Evolutionary conservation across 1,139 yeast genomes (phyloP).

Genomic region (Yamadazyma friedrichii): DNA sequence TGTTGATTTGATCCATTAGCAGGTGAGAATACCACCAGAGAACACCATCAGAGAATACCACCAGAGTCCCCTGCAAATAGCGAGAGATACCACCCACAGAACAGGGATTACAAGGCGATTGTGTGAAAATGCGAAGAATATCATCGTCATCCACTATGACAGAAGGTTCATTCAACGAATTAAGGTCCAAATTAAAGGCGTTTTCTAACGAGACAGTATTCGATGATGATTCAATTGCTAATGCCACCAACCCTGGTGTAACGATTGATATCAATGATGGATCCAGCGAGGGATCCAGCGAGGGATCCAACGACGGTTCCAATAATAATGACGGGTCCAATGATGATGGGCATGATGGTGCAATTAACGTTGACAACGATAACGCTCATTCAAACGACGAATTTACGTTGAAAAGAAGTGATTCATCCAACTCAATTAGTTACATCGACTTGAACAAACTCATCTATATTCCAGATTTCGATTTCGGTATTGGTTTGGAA

Average conservation of each 20-base stretch:
- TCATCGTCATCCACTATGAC: slow-evolving; percentile 11
- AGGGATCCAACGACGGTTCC: neutral
- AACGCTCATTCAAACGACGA: slow-evolving; percentile 4
- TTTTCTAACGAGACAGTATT: slow-evolving; percentile 4
- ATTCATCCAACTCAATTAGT: slow-evolving; percentile 34
- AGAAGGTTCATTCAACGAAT: slow-evolving; percentile 11
- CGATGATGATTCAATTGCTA: slow-evolving; percentile 2
- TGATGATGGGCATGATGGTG: slow-evolving; percentile 8
- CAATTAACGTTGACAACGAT: slow-evolving; percentile 3
- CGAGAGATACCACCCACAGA: too few species aligned
- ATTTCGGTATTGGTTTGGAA: slow-evolving; percentile 42
- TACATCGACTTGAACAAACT: slow-evolving; percentile 39
- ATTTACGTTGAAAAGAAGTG: slow-evolving; percentile 21
- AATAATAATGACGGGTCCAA: neutral
- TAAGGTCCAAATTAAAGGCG: slow-evolving; percentile 8
- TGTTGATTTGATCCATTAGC: too few species aligned
- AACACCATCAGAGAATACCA: too few species aligned
- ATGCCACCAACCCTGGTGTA: neutral
- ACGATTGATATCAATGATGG: too few species aligned
- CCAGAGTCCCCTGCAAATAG: too few species aligned
- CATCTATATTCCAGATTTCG: slow-evolving; percentile 41
- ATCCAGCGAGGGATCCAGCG: neutral
- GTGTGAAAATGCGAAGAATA: slow-evolving; percentile 9
- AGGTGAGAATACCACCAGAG: too few species aligned
- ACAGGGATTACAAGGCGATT: too few species aligned